Percentiles rank a stretch among this genome's conserved stretches.
These are phyloP conservation scores for Colletotrichum sp. DNA, from an alignment of 2,329 filamentous ascomycete genomes.

Conservation along the genomic window DNA sequence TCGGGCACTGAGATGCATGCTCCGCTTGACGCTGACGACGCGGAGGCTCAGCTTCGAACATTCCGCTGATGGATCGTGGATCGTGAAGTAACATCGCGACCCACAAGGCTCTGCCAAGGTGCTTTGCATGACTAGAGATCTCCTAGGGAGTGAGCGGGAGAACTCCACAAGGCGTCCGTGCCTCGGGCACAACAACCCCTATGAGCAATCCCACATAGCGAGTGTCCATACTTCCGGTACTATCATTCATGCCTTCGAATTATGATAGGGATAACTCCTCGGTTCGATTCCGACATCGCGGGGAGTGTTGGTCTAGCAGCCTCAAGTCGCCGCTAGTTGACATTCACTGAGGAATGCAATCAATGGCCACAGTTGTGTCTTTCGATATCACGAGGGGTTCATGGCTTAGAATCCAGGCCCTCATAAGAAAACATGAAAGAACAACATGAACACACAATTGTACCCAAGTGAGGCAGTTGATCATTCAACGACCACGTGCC, in stretches of 20 bases:
- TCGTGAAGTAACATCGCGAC: background rate
- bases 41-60: background rate
- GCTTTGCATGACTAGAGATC: background rate
- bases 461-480: background rate
- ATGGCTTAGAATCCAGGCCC: too few relatives aligned
- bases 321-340: background rate
- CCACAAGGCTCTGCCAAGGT: background rate
- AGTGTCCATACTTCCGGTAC: background rate
- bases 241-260: background rate
- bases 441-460: background rate
- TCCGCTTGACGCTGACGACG: background rate
- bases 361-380: accelerated
- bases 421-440: background rate
- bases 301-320: background rate
- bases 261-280: background rate
- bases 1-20: background rate
- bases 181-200: background rate
- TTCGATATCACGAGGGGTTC: background rate
- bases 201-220: background rate
- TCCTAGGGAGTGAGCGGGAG: background rate
- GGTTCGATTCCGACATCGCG: background rate
- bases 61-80: background rate
- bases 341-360: background rate
- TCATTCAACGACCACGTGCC: too few relatives aligned
- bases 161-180: background rate